Base-by-base conservation (phyloP, 179 eudicot genomes). In the Camellia oleifera region DNA sequence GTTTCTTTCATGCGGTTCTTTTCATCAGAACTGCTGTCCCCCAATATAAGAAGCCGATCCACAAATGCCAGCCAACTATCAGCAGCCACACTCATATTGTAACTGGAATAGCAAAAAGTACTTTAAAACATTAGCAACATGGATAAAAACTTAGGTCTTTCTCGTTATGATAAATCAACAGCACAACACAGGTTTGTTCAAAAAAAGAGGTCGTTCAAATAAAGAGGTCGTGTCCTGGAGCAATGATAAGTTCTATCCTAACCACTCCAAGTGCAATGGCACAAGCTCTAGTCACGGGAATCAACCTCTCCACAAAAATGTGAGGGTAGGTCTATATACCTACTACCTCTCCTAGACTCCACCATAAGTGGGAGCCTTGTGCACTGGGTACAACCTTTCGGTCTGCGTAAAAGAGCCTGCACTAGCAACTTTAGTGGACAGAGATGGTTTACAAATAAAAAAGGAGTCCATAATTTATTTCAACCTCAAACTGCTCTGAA, bases 21-120 rank as follows among this genome's bases (percentile, higher is more conserved):
- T 81, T 92, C 95, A 46, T 40, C 74, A 10, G 76, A 56, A 73
- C 76, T 11, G 11, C 84, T 71, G 45, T 86, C 92, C 13, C 78
- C 83, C 58, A 92, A 52, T n/a, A 86, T 86, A 87, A 95, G 82
- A 78, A 92, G 77, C 12, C 87, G 87, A 84, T 95, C 98, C 91
- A 92, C 89, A 63, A 60, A 85, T 14, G 86, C 79, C 9, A 78
- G 63, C 98, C 97, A 95, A 79, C 95, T 86, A 69, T 91, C 91
- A 3, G 97, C 93, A 53, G 98, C 98, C 10, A 74, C 54, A n/a
- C 91, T 85, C 91, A 85, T 86, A 56, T 75, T 74, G 57, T 74
- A 77, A 72, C 98, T 95, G 94, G 69, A 87, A 85, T 11, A 70
- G 46, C 64, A 84, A 77, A 78, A 72, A 61, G 63, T 60, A 46